Percentiles rank a stretch among this genome's conserved stretches.
Evolutionary conservation across 345 rosid genomes (phyloP).

Genomic region (Ailanthus altissimus): DNA sequence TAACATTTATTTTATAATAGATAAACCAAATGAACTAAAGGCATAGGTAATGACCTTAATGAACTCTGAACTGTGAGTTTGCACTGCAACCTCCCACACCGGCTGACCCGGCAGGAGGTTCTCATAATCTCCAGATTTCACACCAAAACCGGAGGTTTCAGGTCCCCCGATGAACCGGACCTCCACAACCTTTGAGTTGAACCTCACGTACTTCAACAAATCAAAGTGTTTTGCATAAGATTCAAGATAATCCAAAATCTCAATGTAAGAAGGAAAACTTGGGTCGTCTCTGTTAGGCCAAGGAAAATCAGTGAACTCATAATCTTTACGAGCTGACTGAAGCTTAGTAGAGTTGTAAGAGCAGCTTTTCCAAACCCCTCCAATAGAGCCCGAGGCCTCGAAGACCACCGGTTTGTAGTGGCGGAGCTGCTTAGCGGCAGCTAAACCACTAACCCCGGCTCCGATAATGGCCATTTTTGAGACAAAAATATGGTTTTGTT

Average conservation of each 20-base stretch:
- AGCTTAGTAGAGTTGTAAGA: constrained; percentile 75
- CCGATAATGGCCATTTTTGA: constrained; percentile 81
- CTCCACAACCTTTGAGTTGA: constrained; percentile 73
- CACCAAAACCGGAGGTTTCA: constrained; percentile 17
- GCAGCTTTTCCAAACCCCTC: constrained; percentile 93
- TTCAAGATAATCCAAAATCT: constrained; percentile 74
- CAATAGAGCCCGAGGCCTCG: constrained; percentile 75
- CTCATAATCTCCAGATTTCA: constrained; percentile 31
- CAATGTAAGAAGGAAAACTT: constrained; percentile 61
- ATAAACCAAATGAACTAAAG: too few relatives aligned
- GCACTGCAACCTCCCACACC: constrained; percentile 84
- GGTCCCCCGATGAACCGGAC: constrained; percentile 53
- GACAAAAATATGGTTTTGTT: constrained; percentile 9
- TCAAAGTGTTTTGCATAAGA: constrained; percentile 74
- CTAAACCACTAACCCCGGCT: constrained; percentile 87
- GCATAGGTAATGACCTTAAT: constrained; percentile 70
- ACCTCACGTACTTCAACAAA: constrained; percentile 55
- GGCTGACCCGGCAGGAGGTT: constrained; percentile 59
- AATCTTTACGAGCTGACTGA: constrained; percentile 65
- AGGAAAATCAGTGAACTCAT: constrained; percentile 86
- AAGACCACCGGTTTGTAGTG: constrained; percentile 64
- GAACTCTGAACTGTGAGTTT: constrained; percentile 42
- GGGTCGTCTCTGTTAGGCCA: constrained; percentile 79
- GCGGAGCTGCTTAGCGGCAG: constrained; percentile 73
- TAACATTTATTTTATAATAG: too few relatives aligned